Base-by-base conservation (phyloP, 352 stramenopile genomes). In the Phytophthora quininea region DNA sequence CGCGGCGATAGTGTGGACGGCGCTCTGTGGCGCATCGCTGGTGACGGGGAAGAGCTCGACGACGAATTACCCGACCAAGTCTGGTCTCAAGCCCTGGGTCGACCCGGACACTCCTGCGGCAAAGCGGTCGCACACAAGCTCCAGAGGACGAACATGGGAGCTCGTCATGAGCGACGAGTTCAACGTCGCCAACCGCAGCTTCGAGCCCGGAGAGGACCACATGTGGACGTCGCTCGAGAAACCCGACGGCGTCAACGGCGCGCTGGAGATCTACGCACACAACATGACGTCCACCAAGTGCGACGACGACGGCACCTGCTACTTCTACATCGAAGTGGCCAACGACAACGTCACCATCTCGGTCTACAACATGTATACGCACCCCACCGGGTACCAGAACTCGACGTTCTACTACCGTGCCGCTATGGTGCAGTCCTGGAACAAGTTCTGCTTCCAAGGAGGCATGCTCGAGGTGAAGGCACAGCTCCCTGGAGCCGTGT, bases 81-180 rank as follows among this genome's bases (percentile, higher is more conserved):
- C 73, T 0, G 70, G 73, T 0, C 52, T 82, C 7, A 54, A 27
- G 4, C 58, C n/a, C 0, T 91, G 85, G 85, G 71, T 91, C 14
- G 82, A 93, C 66, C 77, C 82, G 0, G 77, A 79, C 40, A 93
- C 85, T 1, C 79, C 80, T 1, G 3, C 31, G 1, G 62, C 79
- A 15, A 52, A 50, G 1, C 74, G 74, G 27, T 54, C 30, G 19
- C 89, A 88, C 62, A 74, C 58, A 3, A 82, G 58, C 1, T 92
- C 84, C 4, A 78, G 81, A 1, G 84, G 82, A 6, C 42, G 64
- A 4, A 52, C 30, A 31, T 92, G 82, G 78, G 45, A 91, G 9
- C 68, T 97, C 0, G 79, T 96, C 43, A 98, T 98, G 89, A 98
- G 90, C 37, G 96, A 98, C 77, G 96, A 98, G 69, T 98, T 98